phyloP scores from a whole-genome alignment of 805 yeast genomes.

The Candida easanensis region DNA sequence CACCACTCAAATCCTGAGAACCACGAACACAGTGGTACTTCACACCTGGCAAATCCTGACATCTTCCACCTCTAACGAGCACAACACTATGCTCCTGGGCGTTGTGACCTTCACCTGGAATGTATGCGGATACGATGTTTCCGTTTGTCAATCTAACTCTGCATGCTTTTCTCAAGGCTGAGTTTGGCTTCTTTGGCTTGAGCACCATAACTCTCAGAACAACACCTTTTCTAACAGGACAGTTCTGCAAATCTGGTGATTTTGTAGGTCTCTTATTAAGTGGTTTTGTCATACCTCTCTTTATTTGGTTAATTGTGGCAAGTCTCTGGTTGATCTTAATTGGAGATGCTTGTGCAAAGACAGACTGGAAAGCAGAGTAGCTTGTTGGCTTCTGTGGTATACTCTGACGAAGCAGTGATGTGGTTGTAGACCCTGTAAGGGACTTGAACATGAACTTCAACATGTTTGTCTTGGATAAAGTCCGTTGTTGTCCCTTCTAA shows the following conservation, averaged over 20 bases:
- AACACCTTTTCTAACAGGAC: constrained; percentile 91
- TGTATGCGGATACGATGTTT: constrained; percentile 83
- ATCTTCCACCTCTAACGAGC: constrained; percentile 96
- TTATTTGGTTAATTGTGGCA: constrained; percentile 78
- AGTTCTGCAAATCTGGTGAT: constrained; percentile 79
- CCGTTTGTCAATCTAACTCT: constrained; percentile 93
- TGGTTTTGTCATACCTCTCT: constrained; percentile 62
- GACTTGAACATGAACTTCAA: constrained; percentile 27
- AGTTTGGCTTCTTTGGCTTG: constrained; percentile 97
- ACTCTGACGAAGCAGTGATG: constrained; percentile 16
- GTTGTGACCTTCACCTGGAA: constrained; percentile 98
- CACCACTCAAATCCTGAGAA: constrained; percentile 89
- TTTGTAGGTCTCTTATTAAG: constrained; percentile 44
- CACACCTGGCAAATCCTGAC: constrained; percentile 97
- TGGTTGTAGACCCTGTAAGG: constrained; percentile 17
- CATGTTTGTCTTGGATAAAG: constrained; percentile 8
- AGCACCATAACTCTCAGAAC: constrained; percentile 90
- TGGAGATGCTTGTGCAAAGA: constrained; percentile 18
- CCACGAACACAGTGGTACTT: constrained; percentile 94
- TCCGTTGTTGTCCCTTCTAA: background rate
- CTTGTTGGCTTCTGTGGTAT: constrained; percentile 6
- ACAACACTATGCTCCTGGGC: constrained; percentile 98
- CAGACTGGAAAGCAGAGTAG: constrained; percentile 12
- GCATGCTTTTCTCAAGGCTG: constrained; percentile 96
- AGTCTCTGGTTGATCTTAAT: constrained; percentile 23